A percentile compares a stretch with the other conserved stretches of the same genome.
phyloP scores from a whole-genome alignment of 805 yeast species.

The Zygotorulaspora florentina region DNA sequence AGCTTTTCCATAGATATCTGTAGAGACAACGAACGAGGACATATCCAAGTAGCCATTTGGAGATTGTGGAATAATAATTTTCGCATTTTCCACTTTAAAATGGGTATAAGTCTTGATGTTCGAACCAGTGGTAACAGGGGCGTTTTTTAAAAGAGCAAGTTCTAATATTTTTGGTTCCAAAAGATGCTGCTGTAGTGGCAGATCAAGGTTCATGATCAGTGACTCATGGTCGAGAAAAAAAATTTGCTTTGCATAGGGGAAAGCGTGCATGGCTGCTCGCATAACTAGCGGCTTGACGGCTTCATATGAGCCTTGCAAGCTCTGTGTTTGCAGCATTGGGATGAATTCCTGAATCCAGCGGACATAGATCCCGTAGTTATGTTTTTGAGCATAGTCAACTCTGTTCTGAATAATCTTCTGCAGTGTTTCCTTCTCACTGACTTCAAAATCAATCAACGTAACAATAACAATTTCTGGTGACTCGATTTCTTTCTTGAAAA shows the following conservation, averaged over 20 bases:
- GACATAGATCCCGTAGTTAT: slow-evolving; percentile 76
- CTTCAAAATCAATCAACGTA: slow-evolving; percentile 71
- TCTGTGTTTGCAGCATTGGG: slow-evolving; percentile 51
- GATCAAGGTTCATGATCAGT: slow-evolving; percentile 64
- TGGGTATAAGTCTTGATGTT: slow-evolving; percentile 54
- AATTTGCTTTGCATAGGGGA: slow-evolving; percentile 85
- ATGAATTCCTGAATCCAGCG: slow-evolving; percentile 83
- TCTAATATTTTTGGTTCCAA: slow-evolving; percentile 58
- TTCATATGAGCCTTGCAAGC: slow-evolving; percentile 27
- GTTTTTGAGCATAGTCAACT: slow-evolving; percentile 79
- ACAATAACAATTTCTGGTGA: slow-evolving; percentile 70
- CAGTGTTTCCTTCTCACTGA: slow-evolving; percentile 53
- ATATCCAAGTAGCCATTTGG: slow-evolving; percentile 54
- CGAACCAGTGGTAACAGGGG: slow-evolving; percentile 50
- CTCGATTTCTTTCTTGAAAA: slow-evolving; percentile 29
- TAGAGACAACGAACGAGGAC: slow-evolving; percentile 65
- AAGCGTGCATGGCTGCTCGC: slow-evolving; percentile 89
- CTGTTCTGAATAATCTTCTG: slow-evolving; percentile 77
- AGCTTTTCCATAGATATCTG: slow-evolving; percentile 60
- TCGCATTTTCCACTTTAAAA: slow-evolving; percentile 49
- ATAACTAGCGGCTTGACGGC: slow-evolving; percentile 35
- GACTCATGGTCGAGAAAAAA: slow-evolving; percentile 84
- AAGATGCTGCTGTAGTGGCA: slow-evolving; percentile 57
- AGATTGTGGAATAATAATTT: slow-evolving; percentile 67
- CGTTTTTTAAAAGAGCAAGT: slow-evolving; percentile 60